phyloP scores from a whole-genome alignment of 2,329 filamentous ascomycete species.

The Clarireedia hainanense region DNA sequence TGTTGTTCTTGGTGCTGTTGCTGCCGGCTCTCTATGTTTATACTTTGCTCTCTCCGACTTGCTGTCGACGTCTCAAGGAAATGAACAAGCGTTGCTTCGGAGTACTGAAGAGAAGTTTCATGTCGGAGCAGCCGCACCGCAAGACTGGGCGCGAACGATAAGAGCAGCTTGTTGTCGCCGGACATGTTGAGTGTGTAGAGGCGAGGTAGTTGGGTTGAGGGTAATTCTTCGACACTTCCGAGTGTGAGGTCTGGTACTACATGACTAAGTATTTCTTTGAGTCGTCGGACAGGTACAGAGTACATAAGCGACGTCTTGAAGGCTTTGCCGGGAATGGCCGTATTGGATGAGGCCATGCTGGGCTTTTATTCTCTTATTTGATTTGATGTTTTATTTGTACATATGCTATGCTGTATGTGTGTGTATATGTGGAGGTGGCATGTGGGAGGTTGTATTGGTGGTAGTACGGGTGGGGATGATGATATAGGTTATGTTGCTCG shows the following conservation, averaged over 20 bases:
- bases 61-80: slow-evolving; percentile 20
- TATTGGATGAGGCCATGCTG: slow-evolving; percentile 20
- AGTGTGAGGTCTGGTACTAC: slow-evolving; percentile 22
- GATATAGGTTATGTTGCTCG: no score
- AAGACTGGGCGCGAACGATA: slow-evolving; percentile 25
- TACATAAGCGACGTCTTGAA: slow-evolving; percentile 26
- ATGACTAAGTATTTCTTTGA: slow-evolving; percentile 26
- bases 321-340: slow-evolving; percentile 18
- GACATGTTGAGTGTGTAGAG: slow-evolving; percentile 28
- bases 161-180: slow-evolving; percentile 22
- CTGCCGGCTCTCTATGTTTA: background rate
- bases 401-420: background rate
- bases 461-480: no score
- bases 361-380: background rate
- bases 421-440: no score
- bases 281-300: slow-evolving; percentile 23
- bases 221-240: slow-evolving; percentile 24
- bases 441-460: no score
- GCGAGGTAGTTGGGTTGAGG: slow-evolving; percentile 26
- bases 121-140: slow-evolving; percentile 26
- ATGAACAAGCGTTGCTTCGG: slow-evolving; percentile 25
- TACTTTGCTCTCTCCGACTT: background rate
- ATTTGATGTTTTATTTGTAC: background rate
- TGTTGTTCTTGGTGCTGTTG: background rate
- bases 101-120: slow-evolving; percentile 24